Percentiles rank a stretch among this genome's conserved stretches.
Evolutionary conservation across 768 basidiomycete species (phyloP).

Genomic region (Pisolithus albus): DNA sequence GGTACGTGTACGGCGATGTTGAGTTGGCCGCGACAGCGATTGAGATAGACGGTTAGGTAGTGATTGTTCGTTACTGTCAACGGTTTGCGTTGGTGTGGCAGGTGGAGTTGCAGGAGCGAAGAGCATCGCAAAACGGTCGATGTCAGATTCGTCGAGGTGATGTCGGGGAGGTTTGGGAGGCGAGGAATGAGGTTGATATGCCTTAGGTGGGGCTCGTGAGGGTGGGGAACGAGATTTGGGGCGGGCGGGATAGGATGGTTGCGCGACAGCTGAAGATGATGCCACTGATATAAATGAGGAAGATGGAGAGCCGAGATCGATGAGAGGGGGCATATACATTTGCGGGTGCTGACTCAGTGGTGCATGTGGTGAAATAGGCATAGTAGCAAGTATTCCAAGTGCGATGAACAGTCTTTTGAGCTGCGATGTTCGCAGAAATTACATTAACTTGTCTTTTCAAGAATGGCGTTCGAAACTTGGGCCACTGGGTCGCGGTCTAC

Average conservation of each 20-base stretch:
- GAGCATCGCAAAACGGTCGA: slow-evolving; percentile 37
- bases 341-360: neutral
- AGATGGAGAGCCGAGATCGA: neutral
- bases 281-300: neutral
- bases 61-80: neutral
- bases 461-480: too few species aligned
- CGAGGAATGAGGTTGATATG: neutral
- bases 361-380: neutral
- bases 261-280: neutral
- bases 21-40: neutral
- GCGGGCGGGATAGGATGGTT: neutral
- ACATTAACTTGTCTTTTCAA: too few species aligned
- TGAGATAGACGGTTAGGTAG: neutral
- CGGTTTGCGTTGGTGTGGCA: slow-evolving; percentile 13
- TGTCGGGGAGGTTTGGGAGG: neutral
- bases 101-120: slow-evolving; percentile 36
- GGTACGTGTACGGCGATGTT: slow-evolving; percentile 10
- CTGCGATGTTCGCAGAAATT: too few species aligned
- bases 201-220: slow-evolving; percentile 27
- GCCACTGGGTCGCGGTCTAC: too few species aligned
- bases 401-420: too few species aligned
- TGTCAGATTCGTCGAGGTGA: slow-evolving; percentile 21
- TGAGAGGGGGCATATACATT: neutral
- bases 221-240: neutral
- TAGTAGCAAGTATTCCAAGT: neutral